Percentiles rank a stretch among this genome's conserved stretches.
phyloP scores from a whole-genome alignment of 2,329 filamentous ascomycete genomes.

The Mycosphaerelloides madeirae region DNA sequence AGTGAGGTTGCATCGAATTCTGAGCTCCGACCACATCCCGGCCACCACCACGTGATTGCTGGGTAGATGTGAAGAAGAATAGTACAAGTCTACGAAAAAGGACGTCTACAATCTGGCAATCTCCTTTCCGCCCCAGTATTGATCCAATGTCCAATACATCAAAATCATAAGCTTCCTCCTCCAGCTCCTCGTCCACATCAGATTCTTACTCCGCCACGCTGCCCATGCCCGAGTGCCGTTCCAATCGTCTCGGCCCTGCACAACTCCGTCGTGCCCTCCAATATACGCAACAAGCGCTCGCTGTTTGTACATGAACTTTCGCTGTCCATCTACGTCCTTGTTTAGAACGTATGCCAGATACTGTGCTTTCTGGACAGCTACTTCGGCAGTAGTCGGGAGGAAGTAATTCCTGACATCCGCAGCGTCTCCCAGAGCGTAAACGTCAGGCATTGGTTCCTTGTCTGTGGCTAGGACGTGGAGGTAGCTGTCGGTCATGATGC shows the following conservation, averaged over 20 bases:
- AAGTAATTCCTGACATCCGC: conserved; percentile 35
- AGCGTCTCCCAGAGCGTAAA: conserved; percentile 36
- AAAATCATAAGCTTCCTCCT: conserved; percentile 29
- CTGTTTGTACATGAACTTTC: conserved; percentile 38
- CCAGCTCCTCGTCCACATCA: conserved; percentile 30
- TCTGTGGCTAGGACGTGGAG: conserved; percentile 30
- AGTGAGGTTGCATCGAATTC: no score
- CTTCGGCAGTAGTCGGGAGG: conserved; percentile 36
- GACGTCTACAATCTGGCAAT: conserved; percentile 26
- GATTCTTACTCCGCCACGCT: conserved; percentile 39
- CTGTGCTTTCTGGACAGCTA: conserved; percentile 36
- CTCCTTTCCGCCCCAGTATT: conserved; percentile 26
- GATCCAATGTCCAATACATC: conserved; percentile 25
- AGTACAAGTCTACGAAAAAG: no score
- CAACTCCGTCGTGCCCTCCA: conserved; percentile 39
- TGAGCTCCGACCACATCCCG: no score
- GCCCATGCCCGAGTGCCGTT: conserved; percentile 41
- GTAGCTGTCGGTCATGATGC: conserved; percentile 34
- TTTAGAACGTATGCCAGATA: conserved; percentile 32
- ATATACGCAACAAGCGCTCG: conserved; percentile 39
- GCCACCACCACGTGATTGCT: no score
- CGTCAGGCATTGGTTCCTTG: conserved; percentile 24
- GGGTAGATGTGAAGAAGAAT: no score
- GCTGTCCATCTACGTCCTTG: conserved; percentile 6
- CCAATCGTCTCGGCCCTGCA: conserved; percentile 38